Evolutionary conservation across 352 stramenopile genomes (phyloP).

Genomic region (Achlya hypogyna): DNA sequence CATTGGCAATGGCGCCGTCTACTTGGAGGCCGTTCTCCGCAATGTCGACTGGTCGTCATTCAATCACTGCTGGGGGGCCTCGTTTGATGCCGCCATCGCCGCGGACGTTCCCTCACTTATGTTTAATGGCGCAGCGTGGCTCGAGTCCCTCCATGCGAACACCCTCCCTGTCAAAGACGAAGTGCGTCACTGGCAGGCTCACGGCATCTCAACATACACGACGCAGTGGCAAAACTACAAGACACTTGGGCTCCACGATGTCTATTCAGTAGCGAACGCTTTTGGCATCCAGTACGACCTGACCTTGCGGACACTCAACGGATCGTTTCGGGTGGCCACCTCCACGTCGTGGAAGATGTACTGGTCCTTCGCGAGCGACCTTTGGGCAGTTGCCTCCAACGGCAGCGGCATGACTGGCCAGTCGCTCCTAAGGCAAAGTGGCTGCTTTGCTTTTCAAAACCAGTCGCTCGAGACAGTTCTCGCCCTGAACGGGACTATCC

Average conservation of each 20-base stretch:
- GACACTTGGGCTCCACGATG: background rate
- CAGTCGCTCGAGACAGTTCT: background rate
- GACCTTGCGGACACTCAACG: background rate
- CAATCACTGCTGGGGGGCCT: background rate
- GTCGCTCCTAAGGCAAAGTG: conserved; percentile 4
- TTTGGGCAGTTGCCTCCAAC: background rate
- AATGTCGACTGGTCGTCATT: background rate
- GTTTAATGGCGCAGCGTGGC: background rate
- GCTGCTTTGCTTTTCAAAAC: background rate
- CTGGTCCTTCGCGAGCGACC: background rate
- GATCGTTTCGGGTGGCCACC: background rate
- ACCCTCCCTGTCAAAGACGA: background rate
- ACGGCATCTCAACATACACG: background rate
- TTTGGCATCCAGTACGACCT: conserved; percentile 6
- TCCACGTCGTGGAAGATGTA: conserved; percentile 16
- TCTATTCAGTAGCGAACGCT: background rate
- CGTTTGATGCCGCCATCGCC: background rate
- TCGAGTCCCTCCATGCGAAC: background rate
- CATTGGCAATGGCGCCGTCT: background rate
- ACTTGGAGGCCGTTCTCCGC: background rate
- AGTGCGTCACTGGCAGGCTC: background rate
- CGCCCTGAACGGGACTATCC: background rate
- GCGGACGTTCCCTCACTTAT: background rate
- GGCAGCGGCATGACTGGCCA: background rate
- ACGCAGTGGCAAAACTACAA: conserved; percentile 20